Evolutionary conservation across 495 filamentous ascomycete species (phyloP).

Genomic region (Jackrogersella multiformis): DNA sequence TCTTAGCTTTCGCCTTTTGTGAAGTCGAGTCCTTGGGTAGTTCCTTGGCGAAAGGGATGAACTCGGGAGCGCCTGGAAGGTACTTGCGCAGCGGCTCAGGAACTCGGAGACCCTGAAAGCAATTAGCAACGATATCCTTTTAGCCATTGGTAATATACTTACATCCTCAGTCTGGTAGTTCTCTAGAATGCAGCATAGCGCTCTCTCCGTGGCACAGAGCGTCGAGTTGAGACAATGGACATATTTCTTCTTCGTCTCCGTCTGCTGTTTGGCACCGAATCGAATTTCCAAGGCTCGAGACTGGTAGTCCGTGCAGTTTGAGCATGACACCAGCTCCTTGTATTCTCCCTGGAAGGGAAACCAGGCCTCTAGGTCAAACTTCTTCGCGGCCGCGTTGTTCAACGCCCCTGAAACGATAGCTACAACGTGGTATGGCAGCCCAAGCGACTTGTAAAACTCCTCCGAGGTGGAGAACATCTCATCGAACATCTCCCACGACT

Average conservation of each 20-base stretch:
- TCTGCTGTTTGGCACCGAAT: conserved; percentile 80
- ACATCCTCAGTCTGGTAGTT: conserved; percentile 94
- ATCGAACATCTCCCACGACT: conserved; percentile 93
- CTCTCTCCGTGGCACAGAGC: conserved; percentile 90
- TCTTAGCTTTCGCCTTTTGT: conserved; percentile 55
- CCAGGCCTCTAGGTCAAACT: conserved; percentile 96
- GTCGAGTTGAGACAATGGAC: conserved; percentile 94
- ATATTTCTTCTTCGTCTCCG: conserved; percentile 86
- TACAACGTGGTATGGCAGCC: conserved; percentile 88
- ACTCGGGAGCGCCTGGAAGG: conserved; percentile 86
- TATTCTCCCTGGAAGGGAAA: conserved; percentile 97
- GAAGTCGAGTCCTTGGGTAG: conserved; percentile 67
- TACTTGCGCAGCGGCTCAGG: conserved; percentile 91
- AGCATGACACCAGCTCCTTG: conserved; percentile 96
- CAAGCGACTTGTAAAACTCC: conserved; percentile 91
- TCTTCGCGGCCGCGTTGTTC: conserved; percentile 93
- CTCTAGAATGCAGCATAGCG: conserved; percentile 93
- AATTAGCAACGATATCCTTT: conserved; percentile 17
- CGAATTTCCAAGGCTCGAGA: conserved; percentile 86
- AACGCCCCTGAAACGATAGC: conserved; percentile 94
- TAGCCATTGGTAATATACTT: conserved; percentile 40
- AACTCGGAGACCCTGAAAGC: conserved; percentile 78
- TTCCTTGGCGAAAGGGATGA: conserved; percentile 87
- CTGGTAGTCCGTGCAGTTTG: conserved; percentile 97
- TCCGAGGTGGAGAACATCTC: conserved; percentile 90